These are phyloP conservation scores for Schwanniomyces polymorphus DNA, from an alignment of 805 yeast genomes.

Conservation along the genomic window DNA sequence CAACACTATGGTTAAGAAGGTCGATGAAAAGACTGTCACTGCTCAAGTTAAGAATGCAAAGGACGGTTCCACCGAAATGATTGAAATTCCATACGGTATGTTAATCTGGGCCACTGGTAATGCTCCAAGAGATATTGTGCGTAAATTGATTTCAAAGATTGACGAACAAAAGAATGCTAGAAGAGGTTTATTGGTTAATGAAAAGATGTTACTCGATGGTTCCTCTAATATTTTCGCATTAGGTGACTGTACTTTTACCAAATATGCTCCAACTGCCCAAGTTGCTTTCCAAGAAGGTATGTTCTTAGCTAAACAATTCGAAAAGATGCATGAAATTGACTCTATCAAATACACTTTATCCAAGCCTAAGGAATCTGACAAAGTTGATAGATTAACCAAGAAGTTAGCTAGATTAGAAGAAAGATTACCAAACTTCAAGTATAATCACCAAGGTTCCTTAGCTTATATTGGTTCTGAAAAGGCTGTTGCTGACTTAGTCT, in stretches of 20 bases:
- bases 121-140: slow-evolving; percentile 77
- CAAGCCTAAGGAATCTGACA: slow-evolving; percentile 39
- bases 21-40: slow-evolving; percentile 65
- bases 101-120: slow-evolving; percentile 98
- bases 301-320: slow-evolving; percentile 72
- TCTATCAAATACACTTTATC: slow-evolving; percentile 48
- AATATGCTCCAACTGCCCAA: slow-evolving; percentile 95
- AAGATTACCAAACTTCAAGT: slow-evolving; percentile 63
- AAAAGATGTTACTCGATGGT: slow-evolving; percentile 79
- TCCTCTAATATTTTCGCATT: slow-evolving; percentile 80
- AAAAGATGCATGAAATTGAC: slow-evolving; percentile 62
- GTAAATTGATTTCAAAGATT: slow-evolving; percentile 63
- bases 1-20: slow-evolving; percentile 86
- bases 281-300: slow-evolving; percentile 95
- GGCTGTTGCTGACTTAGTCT: slow-evolving; percentile 88
- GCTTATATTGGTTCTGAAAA: slow-evolving; percentile 93
- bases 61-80: slow-evolving; percentile 61
- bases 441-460: slow-evolving; percentile 87
- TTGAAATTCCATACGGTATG: slow-evolving; percentile 83
- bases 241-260: slow-evolving; percentile 93
- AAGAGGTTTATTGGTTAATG: slow-evolving; percentile 88
- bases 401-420: slow-evolving; percentile 44
- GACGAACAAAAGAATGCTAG: slow-evolving; percentile 81
- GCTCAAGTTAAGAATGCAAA: slow-evolving; percentile 63
- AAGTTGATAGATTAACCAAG: slow-evolving; percentile 45